Percentiles rank a stretch among this genome's conserved stretches.
Evolutionary conservation across 768 basidiomycete species (phyloP).

Genomic region (Leccinum boreale): DNA sequence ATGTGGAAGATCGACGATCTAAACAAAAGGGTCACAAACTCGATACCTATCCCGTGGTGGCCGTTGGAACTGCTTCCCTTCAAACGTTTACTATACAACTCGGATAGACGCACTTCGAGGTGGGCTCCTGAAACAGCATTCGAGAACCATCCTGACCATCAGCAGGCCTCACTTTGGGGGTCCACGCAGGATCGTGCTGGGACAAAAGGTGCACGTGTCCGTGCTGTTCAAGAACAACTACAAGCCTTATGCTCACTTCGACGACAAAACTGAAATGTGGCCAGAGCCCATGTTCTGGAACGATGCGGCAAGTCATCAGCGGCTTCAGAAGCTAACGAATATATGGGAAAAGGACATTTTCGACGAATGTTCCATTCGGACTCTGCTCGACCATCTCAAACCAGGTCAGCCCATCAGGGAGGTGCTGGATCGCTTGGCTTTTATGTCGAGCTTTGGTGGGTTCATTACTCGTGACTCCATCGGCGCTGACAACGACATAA

Average conservation of each 20-base stretch:
- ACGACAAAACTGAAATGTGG: conserved; percentile 21
- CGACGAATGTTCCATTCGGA: conserved; percentile 17
- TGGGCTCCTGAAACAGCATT: not conserved
- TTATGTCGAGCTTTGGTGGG: conserved; percentile 31
- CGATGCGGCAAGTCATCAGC: conserved; percentile 18
- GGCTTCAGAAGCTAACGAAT: conserved; percentile 14
- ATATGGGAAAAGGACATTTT: conserved; percentile 32
- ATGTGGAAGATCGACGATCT: conserved; percentile 30
- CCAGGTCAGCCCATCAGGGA: conserved; percentile 17
- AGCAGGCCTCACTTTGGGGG: conserved; percentile 26
- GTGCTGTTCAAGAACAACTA: conserved; percentile 30
- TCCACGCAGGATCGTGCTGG: conserved; percentile 25
- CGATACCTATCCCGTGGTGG: conserved; percentile 22
- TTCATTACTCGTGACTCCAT: not conserved
- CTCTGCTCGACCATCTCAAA: conserved; percentile 19
- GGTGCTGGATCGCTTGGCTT: conserved; percentile 25
- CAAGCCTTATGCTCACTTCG: conserved; percentile 24
- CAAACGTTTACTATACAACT: conserved; percentile 27
- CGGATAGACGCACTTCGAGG: conserved; percentile 19
- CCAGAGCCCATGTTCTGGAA: conserved; percentile 32
- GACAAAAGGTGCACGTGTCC: conserved; percentile 33
- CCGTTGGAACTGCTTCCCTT: conserved; percentile 22
- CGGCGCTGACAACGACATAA: not conserved
- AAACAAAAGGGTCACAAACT: conserved; percentile 18
- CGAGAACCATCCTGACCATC: conserved; percentile 5